Percentiles rank a stretch among this genome's conserved stretches.
phyloP scores from a whole-genome alignment of 495 filamentous ascomycete genomes.

The Bathelium albidoporum region DNA sequence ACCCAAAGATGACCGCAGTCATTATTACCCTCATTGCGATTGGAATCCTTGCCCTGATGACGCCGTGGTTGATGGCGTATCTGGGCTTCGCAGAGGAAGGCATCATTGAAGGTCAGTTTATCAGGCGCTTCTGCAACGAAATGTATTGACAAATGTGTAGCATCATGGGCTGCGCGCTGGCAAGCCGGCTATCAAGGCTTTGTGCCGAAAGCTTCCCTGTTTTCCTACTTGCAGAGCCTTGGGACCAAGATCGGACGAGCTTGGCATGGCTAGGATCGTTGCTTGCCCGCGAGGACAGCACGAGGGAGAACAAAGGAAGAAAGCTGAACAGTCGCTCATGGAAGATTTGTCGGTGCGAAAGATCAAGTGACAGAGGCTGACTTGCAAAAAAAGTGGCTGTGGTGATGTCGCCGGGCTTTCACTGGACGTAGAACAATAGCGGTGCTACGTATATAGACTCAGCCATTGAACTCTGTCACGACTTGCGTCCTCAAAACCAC shows the following conservation, averaged over 20 bases:
- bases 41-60: slow-evolving; percentile 5
- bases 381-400: too few species aligned
- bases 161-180: slow-evolving; percentile 9
- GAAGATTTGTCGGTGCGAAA: background rate
- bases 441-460: too few species aligned
- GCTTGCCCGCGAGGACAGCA: background rate
- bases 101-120: slow-evolving; percentile 6
- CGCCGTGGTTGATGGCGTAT: slow-evolving; percentile 10
- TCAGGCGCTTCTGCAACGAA: background rate
- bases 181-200: slow-evolving; percentile 6
- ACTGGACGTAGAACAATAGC: too few species aligned
- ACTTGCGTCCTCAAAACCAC: too few species aligned
- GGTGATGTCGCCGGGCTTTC: too few species aligned
- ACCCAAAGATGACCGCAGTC: slow-evolving; percentile 11
- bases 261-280: background rate
- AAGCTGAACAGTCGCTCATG: background rate
- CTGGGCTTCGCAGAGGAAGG: slow-evolving; percentile 10
- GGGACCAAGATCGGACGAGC: slow-evolving; percentile 4
- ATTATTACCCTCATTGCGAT: slow-evolving; percentile 4
- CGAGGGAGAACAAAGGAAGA: background rate
- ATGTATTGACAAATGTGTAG: background rate
- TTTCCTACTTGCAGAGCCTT: slow-evolving; percentile 8
- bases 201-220: slow-evolving; percentile 7
- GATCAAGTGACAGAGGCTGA: background rate
- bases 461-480: too few species aligned